Base-by-base conservation (phyloP, 805 yeast genomes). In the Vanderwaltozyma polyspora region DNA sequence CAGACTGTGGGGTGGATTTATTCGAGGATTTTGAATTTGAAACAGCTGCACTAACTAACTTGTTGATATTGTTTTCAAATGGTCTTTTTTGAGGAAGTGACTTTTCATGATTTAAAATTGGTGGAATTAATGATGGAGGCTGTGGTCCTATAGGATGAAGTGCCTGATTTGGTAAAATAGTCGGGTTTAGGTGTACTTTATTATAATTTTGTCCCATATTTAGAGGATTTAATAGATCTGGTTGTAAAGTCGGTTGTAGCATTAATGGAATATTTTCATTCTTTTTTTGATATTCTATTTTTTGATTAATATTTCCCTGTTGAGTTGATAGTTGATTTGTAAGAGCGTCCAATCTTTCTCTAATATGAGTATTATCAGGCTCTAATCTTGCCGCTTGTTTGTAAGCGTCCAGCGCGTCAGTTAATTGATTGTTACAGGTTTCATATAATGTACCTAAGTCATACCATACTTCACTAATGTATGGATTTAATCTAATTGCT, bases 401-500 rank as follows among this genome's bases (percentile, higher is more conserved):
- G 56, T 91, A 91, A 2, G 98, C 98, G 60, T 91, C 97, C 43
- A 91, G 65, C 1, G 98, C 98, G 57, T 91, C 98, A 40, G 79
- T 72, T 39, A 86, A 72, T 62, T 91, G 98, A 62, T 89, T 87
- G 62, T 87, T 91, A 64, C 98, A 91, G 24, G 96, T 85, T 62
- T 91, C 98, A 59, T 91, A 91, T 28, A 91, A 65, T 5, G 97
- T 91, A 39, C 98, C 98, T 53, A 91, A 70, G 61, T 91, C 98
- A 61, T 91, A 91, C 98, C 98, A 91, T 18, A 91, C 98, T 60
- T 91, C 98, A 40, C 91, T 76, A 45, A 91, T 81, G 64, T 87
- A 87, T 12, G 98, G 98, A 49, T 91, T 91, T 50, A 91, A 72
- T 48, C 96, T 71, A 40, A 91, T 91, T 9, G 98, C 98, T 36